Evolutionary conservation across 2,329 filamentous ascomycete species (phyloP), one percentile per base, ranked within the genome.

Genomic region (Aspergillus sergii): DNA sequence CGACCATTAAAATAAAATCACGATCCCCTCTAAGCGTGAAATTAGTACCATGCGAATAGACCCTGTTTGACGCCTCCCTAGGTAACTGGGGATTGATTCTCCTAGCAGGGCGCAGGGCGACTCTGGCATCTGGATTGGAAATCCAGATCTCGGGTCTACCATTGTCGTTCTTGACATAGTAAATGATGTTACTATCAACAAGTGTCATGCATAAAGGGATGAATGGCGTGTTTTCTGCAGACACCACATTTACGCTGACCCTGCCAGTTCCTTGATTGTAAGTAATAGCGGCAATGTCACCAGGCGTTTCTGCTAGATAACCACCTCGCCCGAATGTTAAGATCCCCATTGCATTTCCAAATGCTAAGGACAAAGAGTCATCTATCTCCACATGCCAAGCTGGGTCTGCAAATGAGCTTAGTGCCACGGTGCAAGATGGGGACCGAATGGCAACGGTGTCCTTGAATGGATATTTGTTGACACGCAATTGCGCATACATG

Each of bases 61-160:
- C 57, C n/a, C 58, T 46, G 12, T 57, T 41, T 36, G 64, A 58
- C 1, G 60, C 60, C 23, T 66, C 64, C 34, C 64, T 53, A 1
- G 64, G 63, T 10, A 64, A 53, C 41, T 60, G 61, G 23, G 61
- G 51, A 43, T 64, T 43, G 61, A 69, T 65, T 6, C 36, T 34
- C n/a, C 48, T 54, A 16, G 68, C 56, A 23, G 61, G 60, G 23
- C 63, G 62, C 51, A 65, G 63, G 53, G 64, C 57, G 3, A 59
- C 39, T 8, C 39, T 54, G 19, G 65, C 53, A 36, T 50, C 41
- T 21, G 66, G 62, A 14, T 69, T 59, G 12, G 66, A 70, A 30
- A 71, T 64, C 65, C 66, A 68, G 41, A 71, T 63, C 12, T 55
- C 59, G 14, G 60, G 65, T 45, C 64, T 68, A n/a, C 65, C 69